phyloP scores from a whole-genome alignment of 2,329 filamentous ascomycete species.

The Westerdykella ornata region DNA sequence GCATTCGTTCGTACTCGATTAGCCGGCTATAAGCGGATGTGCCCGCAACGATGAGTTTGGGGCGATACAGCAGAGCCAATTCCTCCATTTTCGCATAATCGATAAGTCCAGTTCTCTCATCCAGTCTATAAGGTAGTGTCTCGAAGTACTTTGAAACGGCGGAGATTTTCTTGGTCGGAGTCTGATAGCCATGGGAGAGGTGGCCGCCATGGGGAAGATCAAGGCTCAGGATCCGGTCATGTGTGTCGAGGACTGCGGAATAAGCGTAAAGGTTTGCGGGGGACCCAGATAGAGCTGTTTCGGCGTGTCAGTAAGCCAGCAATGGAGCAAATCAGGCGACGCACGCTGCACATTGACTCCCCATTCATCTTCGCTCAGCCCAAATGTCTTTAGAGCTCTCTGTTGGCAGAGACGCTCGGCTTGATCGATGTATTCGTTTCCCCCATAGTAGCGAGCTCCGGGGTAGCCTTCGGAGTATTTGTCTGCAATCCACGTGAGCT shows the following conservation, averaged over 20 bases:
- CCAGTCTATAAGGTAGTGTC: slow-evolving; percentile 91
- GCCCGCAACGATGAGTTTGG: slow-evolving; percentile 92
- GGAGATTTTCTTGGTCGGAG: slow-evolving; percentile 74
- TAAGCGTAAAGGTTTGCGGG: slow-evolving; percentile 78
- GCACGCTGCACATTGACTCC: slow-evolving; percentile 93
- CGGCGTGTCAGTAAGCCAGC: slow-evolving; percentile 12
- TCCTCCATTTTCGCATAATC: slow-evolving; percentile 92
- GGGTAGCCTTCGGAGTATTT: slow-evolving; percentile 99
- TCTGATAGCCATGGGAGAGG: slow-evolving; percentile 95
- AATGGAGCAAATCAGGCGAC: slow-evolving; percentile 6
- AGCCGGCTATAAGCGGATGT: slow-evolving; percentile 97
- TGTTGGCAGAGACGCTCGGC: slow-evolving; percentile 93
- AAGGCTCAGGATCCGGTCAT: slow-evolving; percentile 94
- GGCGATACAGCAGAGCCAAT: slow-evolving; percentile 84
- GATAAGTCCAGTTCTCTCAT: slow-evolving; percentile 87
- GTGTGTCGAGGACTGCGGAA: slow-evolving; percentile 83
- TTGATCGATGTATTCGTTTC: slow-evolving; percentile 97
- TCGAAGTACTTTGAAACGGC: slow-evolving; percentile 98
- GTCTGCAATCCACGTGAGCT: slow-evolving; percentile 48
- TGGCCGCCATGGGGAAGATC: slow-evolving; percentile 96
- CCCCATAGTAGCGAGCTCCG: slow-evolving; percentile 96
- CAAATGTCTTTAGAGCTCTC: slow-evolving; percentile 86
- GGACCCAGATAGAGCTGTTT: slow-evolving; percentile 67
- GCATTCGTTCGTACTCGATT: slow-evolving; percentile 95
- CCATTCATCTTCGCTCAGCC: slow-evolving; percentile 82